phyloP scores from a whole-genome alignment of 306 rosid genomes.

The Carpinus viminea region DNA sequence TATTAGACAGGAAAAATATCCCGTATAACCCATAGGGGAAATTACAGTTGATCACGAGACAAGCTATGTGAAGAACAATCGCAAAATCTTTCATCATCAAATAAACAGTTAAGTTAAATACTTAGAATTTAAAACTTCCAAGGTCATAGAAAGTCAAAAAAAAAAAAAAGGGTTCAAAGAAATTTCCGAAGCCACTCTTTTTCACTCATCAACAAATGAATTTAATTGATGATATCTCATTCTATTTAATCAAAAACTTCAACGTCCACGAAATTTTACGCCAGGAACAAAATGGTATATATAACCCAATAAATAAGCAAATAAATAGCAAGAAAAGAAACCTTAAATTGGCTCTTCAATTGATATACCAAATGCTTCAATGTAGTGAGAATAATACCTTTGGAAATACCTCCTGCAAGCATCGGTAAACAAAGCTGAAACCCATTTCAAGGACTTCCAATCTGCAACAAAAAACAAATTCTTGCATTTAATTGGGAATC shows the following conservation, averaged over 20 bases:
- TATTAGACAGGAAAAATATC: neutral
- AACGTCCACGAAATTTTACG: neutral
- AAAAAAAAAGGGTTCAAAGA: neutral
- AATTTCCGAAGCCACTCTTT: neutral
- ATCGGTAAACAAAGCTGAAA: slow-evolving; percentile 51
- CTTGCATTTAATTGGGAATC: neutral
- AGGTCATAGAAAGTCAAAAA: neutral
- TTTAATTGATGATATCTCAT: neutral
- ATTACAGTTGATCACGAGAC: neutral
- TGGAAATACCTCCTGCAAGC: slow-evolving; percentile 73
- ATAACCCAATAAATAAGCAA: neutral
- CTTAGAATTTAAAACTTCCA: neutral
- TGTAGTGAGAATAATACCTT: slow-evolving; percentile 40
- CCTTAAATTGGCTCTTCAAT: neutral
- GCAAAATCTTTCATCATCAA: neutral
- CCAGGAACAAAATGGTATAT: neutral
- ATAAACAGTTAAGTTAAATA: neutral
- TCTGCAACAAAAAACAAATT: slow-evolving; percentile 26
- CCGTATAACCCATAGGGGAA: neutral
- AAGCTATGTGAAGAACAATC: neutral
- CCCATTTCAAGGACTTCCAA: slow-evolving; percentile 50
- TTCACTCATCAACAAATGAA: neutral
- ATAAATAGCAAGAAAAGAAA: slow-evolving; percentile 4
- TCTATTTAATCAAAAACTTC: neutral
- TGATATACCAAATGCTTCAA: neutral